phyloP scores from a whole-genome alignment of 2,329 filamentous ascomycete species.

The Emmonsiellopsis sp. region DNA sequence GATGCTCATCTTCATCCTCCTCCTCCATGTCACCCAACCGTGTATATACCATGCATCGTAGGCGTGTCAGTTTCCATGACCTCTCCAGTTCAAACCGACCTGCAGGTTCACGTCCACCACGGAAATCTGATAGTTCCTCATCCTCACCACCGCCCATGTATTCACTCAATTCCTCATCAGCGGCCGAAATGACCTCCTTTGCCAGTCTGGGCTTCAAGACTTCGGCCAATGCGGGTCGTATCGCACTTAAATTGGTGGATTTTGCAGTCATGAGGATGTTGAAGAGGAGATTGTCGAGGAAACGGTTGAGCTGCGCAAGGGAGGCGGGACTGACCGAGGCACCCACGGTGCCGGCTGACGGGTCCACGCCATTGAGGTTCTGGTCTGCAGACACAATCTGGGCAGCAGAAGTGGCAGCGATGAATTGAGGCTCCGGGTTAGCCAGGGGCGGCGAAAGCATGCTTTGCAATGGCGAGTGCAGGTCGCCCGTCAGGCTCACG shows the following conservation, averaged over 20 bases:
- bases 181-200: constrained; percentile 69
- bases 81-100: constrained; percentile 81
- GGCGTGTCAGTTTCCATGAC: constrained; percentile 83
- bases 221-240: constrained; percentile 75
- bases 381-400: constrained; percentile 87
- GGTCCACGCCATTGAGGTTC: constrained; percentile 60
- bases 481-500: constrained; percentile 31
- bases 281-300: constrained; percentile 87
- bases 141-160: constrained; percentile 73
- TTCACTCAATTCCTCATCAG: constrained; percentile 78
- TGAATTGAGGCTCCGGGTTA: constrained; percentile 73
- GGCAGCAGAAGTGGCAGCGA: constrained; percentile 76
- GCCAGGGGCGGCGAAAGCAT: constrained; percentile 58
- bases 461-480: constrained; percentile 24
- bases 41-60: constrained; percentile 97
- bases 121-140: constrained; percentile 55
- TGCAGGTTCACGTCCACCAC: constrained; percentile 40
- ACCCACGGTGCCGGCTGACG: constrained; percentile 60
- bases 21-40: constrained; percentile 95
- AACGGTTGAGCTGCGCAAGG: constrained; percentile 73
- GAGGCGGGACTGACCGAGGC: constrained; percentile 65
- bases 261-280: constrained; percentile 74
- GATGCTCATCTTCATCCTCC: constrained; percentile 86
- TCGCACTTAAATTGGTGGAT: constrained; percentile 63
- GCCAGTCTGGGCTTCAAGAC: constrained; percentile 85